phyloP scores from a whole-genome alignment of 2,329 filamentous ascomycete genomes.

The Aureobasidium mangrovei region DNA sequence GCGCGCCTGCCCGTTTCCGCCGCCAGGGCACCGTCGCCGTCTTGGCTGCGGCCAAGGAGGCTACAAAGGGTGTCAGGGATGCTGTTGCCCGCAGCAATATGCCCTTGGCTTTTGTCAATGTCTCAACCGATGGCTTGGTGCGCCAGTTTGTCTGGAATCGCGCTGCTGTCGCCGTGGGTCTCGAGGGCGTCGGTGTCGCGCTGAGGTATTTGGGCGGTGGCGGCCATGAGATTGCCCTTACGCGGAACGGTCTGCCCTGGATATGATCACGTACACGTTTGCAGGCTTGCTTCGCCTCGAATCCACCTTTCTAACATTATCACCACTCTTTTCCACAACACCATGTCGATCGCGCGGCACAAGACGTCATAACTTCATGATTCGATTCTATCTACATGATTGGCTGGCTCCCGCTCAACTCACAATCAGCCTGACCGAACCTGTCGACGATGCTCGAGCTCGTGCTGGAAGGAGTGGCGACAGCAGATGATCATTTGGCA shows the following conservation, averaged over 20 bases:
- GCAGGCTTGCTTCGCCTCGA: too few relatives aligned
- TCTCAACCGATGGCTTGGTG: conserved; percentile 49
- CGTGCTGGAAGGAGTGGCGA: neutral
- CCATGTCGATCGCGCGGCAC: too few relatives aligned
- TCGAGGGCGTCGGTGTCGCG: conserved; percentile 43
- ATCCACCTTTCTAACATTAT: too few relatives aligned
- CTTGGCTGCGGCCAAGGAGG: conserved; percentile 57
- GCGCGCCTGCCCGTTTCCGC: conserved; percentile 65
- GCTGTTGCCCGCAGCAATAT: conserved; percentile 57
- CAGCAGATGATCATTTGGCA: neutral
- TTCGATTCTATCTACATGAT: too few relatives aligned
- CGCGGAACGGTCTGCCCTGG: conserved; percentile 24
- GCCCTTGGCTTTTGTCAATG: conserved; percentile 64
- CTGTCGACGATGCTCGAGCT: neutral
- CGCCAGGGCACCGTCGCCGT: conserved; percentile 58
- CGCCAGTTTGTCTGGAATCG: conserved; percentile 67
- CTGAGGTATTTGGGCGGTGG: conserved; percentile 14
- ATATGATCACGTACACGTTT: too few relatives aligned
- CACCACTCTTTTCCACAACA: too few relatives aligned
- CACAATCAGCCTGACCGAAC: neutral
- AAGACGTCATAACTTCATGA: too few relatives aligned
- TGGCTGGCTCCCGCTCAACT: neutral
- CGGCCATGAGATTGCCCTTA: conserved; percentile 20
- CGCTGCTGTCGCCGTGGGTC: conserved; percentile 51
- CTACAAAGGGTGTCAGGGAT: conserved; percentile 71